Percentiles rank a stretch among this genome's conserved stretches.
Evolutionary conservation across 2,329 filamentous ascomycete species (phyloP).

Genomic region (Penicillium sp.): DNA sequence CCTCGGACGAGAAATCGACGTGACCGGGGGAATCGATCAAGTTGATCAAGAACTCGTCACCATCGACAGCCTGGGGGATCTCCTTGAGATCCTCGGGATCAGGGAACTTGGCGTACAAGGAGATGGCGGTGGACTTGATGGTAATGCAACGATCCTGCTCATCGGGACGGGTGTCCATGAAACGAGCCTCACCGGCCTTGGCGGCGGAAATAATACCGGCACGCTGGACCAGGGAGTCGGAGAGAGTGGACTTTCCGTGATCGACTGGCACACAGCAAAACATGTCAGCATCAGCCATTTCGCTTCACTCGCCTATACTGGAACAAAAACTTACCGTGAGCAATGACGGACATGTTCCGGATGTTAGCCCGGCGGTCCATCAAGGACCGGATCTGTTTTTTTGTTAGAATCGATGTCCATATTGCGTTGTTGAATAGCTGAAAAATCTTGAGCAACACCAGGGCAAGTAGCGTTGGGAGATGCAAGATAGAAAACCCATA

Average conservation of each 20-base stretch:
- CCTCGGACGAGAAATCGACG: conserved; percentile 99
- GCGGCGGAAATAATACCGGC: conserved; percentile 98
- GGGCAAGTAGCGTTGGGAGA: neutral
- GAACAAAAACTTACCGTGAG: conserved; percentile 64
- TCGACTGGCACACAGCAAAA: conserved; percentile 60
- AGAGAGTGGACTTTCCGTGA: conserved; percentile 99
- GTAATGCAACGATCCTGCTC: conserved; percentile 99
- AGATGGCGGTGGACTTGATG: conserved; percentile 99
- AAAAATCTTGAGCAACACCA: neutral
- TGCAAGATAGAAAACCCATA: neutral
- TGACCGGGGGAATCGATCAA: conserved; percentile 99
- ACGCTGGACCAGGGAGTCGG: conserved; percentile 98
- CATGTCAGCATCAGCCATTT: conserved; percentile 8
- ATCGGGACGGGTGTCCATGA: conserved; percentile 94
- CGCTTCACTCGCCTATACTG: neutral
- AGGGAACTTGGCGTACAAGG: conserved; percentile 81
- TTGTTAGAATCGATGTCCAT: conserved; percentile 5
- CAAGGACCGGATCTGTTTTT: conserved; percentile 42
- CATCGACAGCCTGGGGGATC: conserved; percentile 80
- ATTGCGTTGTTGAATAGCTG: conserved; percentile 17
- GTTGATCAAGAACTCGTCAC: conserved; percentile 99
- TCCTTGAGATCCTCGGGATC: conserved; percentile 90
- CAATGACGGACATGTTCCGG: conserved; percentile 99
- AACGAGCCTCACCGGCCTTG: conserved; percentile 93
- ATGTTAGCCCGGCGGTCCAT: conserved; percentile 59